Evolutionary conservation across 768 basidiomycete genomes (phyloP).

Genomic region (Lyophyllum atratum): DNA sequence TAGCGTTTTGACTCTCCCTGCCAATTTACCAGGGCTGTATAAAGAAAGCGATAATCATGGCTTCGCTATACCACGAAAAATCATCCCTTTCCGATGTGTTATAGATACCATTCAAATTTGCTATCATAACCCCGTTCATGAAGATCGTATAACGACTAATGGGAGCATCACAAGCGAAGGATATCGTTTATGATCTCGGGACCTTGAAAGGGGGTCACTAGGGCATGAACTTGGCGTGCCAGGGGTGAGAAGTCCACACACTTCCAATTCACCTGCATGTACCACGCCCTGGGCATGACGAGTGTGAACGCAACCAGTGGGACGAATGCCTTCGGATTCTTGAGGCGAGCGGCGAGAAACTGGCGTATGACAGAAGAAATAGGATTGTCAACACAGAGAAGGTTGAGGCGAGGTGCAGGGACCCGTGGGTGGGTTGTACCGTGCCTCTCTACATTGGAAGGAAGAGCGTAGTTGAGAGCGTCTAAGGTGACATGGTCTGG

Average conservation of each 20-base stretch:
- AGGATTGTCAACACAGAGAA: neutral
- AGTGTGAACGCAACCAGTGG: neutral
- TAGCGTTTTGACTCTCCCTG: neutral
- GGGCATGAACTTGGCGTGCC: neutral
- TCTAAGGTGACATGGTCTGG: conserved; percentile 7
- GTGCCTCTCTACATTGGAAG: neutral
- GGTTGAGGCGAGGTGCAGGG: neutral
- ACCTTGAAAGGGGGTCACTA: neutral
- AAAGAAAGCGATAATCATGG: conserved; percentile 6
- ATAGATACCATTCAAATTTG: neutral
- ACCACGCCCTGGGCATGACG: neutral
- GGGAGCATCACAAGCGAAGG: neutral
- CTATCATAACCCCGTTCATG: conserved; percentile 3
- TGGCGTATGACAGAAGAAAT: neutral
- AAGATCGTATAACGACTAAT: conserved; percentile 2
- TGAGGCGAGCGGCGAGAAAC: neutral
- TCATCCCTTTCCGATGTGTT: conserved; percentile 3
- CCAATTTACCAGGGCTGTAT: neutral
- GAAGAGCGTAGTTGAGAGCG: neutral
- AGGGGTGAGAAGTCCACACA: neutral
- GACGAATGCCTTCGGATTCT: neutral
- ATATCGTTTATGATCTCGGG: neutral
- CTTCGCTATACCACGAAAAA: conserved; percentile 1
- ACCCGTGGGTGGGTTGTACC: neutral
- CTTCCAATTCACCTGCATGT: neutral